Conservation (phyloP, 371 early-diverging fungal species). For the Zychaea mexicana region DNA sequence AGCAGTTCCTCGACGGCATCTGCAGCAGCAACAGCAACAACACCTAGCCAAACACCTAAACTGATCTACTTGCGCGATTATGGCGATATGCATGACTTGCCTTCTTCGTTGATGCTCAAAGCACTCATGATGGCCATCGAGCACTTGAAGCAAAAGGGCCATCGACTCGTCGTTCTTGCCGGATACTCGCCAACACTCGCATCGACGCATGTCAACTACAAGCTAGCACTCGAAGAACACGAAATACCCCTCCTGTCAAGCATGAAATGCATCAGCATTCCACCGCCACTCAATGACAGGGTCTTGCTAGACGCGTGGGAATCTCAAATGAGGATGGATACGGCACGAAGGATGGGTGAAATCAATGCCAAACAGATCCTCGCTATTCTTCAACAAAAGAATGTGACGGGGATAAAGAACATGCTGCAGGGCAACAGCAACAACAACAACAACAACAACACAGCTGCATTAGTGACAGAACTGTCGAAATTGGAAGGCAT, state of each 20-base stretch:
- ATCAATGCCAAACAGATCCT: conserved; percentile 49
- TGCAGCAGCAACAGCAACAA: not conserved
- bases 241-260: conserved; percentile 18
- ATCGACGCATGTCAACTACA: not conserved
- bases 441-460: not conserved
- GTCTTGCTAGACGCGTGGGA: conserved; percentile 17
- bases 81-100: conserved; percentile 43
- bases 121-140: conserved; percentile 43
- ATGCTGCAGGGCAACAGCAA: too few species aligned
- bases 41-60: conserved; percentile 23
- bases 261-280: conserved; percentile 28
- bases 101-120: conserved; percentile 37
- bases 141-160: conserved; percentile 48
- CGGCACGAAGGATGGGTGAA: conserved; percentile 36
- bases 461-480: conserved; percentile 7
- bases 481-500: conserved; percentile 24
- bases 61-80: conserved; percentile 53
- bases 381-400: conserved; percentile 28
- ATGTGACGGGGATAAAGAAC: conserved; percentile 4
- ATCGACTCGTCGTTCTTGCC: conserved; percentile 38
- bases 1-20: too few species aligned
- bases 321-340: conserved; percentile 30
- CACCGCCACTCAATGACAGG: conserved; percentile 19
- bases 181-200: conserved; percentile 43
- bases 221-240: not conserved